Conservation (phyloP, 345 rosid genomes). For the Linum usitatissimum region DNA sequence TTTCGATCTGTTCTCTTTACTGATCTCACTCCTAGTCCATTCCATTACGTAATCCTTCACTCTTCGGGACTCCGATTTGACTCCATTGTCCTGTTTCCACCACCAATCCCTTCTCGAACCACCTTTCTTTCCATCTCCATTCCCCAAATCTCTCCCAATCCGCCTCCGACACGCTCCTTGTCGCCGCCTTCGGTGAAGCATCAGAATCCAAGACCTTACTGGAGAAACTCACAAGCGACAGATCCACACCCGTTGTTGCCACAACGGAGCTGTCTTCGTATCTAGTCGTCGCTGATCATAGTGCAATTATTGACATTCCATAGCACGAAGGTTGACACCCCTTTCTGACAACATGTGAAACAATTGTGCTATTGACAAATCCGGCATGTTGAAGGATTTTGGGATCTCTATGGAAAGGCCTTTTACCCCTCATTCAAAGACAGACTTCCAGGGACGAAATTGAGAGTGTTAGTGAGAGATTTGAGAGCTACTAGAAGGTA, state of each 20-base stretch:
- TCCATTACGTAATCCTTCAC: slow-evolving; percentile 74
- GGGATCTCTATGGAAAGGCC: too few relatives aligned
- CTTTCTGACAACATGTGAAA: too few relatives aligned
- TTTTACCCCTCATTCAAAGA: too few relatives aligned
- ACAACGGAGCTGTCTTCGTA: slow-evolving; percentile 30
- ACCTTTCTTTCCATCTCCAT: slow-evolving; percentile 14
- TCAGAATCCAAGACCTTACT: slow-evolving; percentile 34
- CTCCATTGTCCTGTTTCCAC: slow-evolving; percentile 71
- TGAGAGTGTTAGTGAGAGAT: too few relatives aligned
- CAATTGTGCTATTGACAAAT: too few relatives aligned
- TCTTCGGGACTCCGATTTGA: slow-evolving; percentile 44
- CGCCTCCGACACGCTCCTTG: slow-evolving; percentile 32
- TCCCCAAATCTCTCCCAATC: slow-evolving; percentile 31
- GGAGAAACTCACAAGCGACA: slow-evolving; percentile 44
- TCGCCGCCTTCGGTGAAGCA: slow-evolving; percentile 26
- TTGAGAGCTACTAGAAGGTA: too few relatives aligned
- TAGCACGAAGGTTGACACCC: too few relatives aligned
- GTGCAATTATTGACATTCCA: too few relatives aligned
- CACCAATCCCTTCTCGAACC: slow-evolving; percentile 58
- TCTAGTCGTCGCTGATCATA: slow-evolving; percentile 30
- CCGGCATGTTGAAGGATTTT: too few relatives aligned
- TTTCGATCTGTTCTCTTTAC: slow-evolving; percentile 44
- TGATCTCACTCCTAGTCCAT: slow-evolving; percentile 73
- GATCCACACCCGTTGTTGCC: slow-evolving; percentile 16
- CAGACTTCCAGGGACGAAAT: too few relatives aligned